These are phyloP conservation scores for Fusarium palustre DNA, from an alignment of 2,329 filamentous ascomycete genomes.

Conservation along the genomic window DNA sequence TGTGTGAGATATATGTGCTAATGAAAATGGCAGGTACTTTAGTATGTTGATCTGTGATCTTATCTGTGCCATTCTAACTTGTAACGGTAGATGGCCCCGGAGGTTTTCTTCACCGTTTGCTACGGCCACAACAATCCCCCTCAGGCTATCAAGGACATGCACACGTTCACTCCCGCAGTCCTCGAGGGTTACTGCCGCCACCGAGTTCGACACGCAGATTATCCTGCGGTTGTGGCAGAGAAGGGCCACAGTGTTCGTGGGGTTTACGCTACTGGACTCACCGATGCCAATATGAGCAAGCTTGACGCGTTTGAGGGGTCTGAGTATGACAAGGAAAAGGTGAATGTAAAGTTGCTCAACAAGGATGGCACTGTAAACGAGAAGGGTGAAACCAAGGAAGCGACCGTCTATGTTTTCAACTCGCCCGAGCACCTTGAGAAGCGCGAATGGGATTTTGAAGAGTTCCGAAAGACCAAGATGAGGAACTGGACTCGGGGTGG, in stretches of 20 bases:
- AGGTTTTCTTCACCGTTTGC: slow-evolving; percentile 87
- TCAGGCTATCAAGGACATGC: slow-evolving; percentile 65
- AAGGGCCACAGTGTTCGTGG: slow-evolving; percentile 73
- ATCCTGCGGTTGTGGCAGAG: slow-evolving; percentile 79
- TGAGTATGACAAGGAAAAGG: slow-evolving; percentile 73
- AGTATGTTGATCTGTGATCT: slow-evolving; percentile 41
- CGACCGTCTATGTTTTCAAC: slow-evolving; percentile 75
- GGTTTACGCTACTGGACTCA: slow-evolving; percentile 81
- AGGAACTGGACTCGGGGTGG: slow-evolving; percentile 64
- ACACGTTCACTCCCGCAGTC: slow-evolving; percentile 78
- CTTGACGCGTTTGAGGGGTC: slow-evolving; percentile 86
- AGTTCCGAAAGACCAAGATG: slow-evolving; percentile 82
- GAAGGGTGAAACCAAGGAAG: slow-evolving; percentile 61
- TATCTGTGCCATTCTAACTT: slow-evolving; percentile 39
- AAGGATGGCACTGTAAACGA: slow-evolving; percentile 54
- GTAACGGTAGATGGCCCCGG: slow-evolving; percentile 75
- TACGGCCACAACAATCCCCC: slow-evolving; percentile 68
- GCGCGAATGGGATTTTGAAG: slow-evolving; percentile 87
- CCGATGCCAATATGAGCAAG: slow-evolving; percentile 77
- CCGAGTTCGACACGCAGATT: slow-evolving; percentile 77
- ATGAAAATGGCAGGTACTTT: slow-evolving; percentile 48
- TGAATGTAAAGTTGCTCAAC: slow-evolving; percentile 64
- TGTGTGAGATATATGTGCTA: neutral
- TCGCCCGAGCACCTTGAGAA: slow-evolving; percentile 68
- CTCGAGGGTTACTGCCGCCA: slow-evolving; percentile 77